A percentile compares a stretch with the other conserved stretches of the same genome.
Conservation (phyloP, 768 basidiomycete species). For the Cytidiella melzeri region DNA sequence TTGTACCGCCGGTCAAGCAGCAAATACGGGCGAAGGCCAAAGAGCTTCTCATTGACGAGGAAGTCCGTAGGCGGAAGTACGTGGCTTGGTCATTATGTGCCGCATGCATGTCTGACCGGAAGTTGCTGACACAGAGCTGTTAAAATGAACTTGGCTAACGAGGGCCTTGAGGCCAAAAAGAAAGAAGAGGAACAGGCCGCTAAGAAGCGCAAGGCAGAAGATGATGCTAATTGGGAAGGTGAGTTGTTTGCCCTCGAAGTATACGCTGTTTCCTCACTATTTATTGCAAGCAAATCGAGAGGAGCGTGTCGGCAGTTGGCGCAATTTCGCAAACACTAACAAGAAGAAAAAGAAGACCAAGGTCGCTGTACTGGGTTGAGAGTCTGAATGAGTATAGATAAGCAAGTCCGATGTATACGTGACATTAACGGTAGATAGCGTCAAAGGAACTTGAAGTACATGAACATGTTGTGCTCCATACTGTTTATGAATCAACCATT, state of each 20-base stretch:
- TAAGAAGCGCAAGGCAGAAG: constrained; percentile 83
- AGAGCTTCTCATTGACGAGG: constrained; percentile 85
- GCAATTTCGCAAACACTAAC: constrained; percentile 55
- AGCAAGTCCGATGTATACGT: neutral
- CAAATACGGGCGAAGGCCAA: constrained; percentile 69
- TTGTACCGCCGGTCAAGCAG: constrained; percentile 59
- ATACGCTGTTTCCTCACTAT: constrained; percentile 2
- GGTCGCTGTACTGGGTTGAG: constrained; percentile 27
- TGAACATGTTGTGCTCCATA: constrained; percentile 1
- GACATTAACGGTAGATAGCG: no score
- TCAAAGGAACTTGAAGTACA: no score
- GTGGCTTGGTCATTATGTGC: no score
- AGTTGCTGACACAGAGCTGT: constrained; percentile 51
- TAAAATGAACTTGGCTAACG: constrained; percentile 88
- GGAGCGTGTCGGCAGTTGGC: constrained; percentile 80
- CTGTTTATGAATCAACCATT: no score
- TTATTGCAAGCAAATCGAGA: constrained; percentile 44
- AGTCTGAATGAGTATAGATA: neutral
- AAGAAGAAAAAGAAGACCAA: constrained; percentile 87
- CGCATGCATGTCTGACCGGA: constrained; percentile 1
- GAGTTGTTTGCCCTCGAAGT: constrained; percentile 12
- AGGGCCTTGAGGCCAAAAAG: constrained; percentile 88
- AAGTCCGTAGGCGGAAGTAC: constrained; percentile 77
- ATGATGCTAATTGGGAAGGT: constrained; percentile 91
- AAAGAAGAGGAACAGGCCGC: constrained; percentile 79